Base-by-base conservation (phyloP, 768 basidiomycete species). In the Lentinus brumalis region DNA sequence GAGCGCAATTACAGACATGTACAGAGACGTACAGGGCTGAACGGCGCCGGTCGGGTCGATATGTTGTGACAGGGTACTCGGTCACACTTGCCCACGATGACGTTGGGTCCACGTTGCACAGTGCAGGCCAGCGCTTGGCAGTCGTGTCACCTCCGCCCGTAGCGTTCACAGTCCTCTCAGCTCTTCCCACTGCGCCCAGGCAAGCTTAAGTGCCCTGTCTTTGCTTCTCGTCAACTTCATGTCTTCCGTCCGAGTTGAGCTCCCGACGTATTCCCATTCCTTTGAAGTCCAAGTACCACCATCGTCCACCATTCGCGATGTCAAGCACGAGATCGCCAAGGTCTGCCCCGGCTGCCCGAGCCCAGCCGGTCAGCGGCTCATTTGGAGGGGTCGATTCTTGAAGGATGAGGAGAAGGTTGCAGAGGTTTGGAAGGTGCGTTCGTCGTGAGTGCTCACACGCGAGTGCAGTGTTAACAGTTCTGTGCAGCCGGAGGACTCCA, bases 231-330 rank as follows among this genome's bases (percentile, higher is more conserved):
- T 26, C 21, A 26, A 26, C 21, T 10, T 32, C n/a, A 52, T 52
- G 40, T 39, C 53, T 45, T 55, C 53, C 31, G 64, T 92, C 54
- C 85, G 81, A 61, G 84, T 93, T 61, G 91, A 92, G 71, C 79
- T 93, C 38, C 90, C 91, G n/a, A 80, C 89, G 35, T 85, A 87
- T 69, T 84, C 86, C 53, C 83, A 79, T 64, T 90, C 89, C 8
- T 88, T 92, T 70, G 70, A 73, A 61, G 67, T 92, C 42, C 74
- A 79, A 45, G 81, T 88, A 29, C 71, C 79, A 26, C 68, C 70
- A 35, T 71, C 74, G 14, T 78, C 78, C 54, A 84, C 84, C 15
- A 77, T 93, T 41, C 75, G 77, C 38, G 81, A 89, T 67, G 77
- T 92, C 60, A 93, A 93, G 76, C 77, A 80, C 58, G 81, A 84